A percentile compares a stretch with the other conserved stretches of the same genome.
Evolutionary conservation across 192 early-diverging fungal genomes (phyloP).

Genomic region (Phlyctochytrium planicorne): DNA sequence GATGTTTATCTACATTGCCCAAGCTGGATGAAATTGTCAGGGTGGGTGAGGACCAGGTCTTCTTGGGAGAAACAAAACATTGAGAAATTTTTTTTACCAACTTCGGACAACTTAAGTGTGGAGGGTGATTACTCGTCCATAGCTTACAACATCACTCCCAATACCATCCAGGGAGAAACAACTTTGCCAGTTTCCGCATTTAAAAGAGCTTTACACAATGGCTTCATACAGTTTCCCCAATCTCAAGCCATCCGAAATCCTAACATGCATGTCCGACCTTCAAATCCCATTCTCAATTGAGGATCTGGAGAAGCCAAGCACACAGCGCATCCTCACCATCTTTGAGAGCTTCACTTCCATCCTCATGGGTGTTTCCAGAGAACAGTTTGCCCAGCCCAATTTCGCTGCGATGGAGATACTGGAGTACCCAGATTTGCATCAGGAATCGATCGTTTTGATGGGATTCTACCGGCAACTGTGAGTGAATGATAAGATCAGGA

Average conservation of each 20-base stretch:
- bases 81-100: too few species aligned
- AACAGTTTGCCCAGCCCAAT: constrained; percentile 44
- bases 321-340: constrained; percentile 63
- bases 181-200: too few species aligned
- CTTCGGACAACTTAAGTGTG: too few species aligned
- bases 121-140: too few species aligned
- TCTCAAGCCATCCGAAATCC: constrained; percentile 70
- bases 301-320: constrained; percentile 71
- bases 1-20: too few species aligned
- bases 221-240: constrained; percentile 59
- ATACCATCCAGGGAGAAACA: too few species aligned
- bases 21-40: too few species aligned
- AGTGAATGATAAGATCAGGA: constrained; percentile 18
- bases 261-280: constrained; percentile 74
- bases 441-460: constrained; percentile 63
- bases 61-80: too few species aligned
- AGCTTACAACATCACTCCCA: too few species aligned
- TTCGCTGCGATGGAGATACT: constrained; percentile 37
- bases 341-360: constrained; percentile 73
- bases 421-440: constrained; percentile 60
- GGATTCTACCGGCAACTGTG: constrained; percentile 66
- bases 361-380: constrained; percentile 62
- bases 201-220: neutral
- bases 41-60: too few species aligned
- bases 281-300: constrained; percentile 69